Evolutionary conservation across 2,329 filamentous ascomycete genomes (phyloP).

Genomic region (Aureobasidium leucospermi): DNA sequence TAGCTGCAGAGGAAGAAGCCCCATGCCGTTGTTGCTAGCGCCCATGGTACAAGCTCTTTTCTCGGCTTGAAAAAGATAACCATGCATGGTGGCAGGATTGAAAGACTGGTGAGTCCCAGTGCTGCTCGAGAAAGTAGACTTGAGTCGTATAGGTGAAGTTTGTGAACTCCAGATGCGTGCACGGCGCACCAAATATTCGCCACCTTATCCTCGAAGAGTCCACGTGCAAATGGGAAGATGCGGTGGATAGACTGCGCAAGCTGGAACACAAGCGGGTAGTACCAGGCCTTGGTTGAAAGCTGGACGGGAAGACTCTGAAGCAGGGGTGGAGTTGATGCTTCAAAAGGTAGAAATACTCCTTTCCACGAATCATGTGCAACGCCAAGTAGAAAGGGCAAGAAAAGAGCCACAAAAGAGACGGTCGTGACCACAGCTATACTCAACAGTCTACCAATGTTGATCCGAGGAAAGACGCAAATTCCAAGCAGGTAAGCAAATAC

Average conservation of each 20-base stretch:
- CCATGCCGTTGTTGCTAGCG: constrained; percentile 81
- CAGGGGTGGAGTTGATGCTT: constrained; percentile 41
- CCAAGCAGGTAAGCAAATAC: constrained; percentile 90
- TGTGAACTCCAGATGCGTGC: constrained; percentile 68
- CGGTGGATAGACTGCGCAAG: constrained; percentile 77
- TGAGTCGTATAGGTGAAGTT: constrained; percentile 68
- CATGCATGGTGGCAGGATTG: constrained; percentile 71
- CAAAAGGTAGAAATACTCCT: constrained; percentile 53
- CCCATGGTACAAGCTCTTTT: constrained; percentile 69
- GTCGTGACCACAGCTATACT: constrained; percentile 68
- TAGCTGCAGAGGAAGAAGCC: constrained; percentile 97
- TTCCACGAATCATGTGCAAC: constrained; percentile 61
- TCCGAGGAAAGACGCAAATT: constrained; percentile 67
- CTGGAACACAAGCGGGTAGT: constrained; percentile 72
- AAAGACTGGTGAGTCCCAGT: constrained; percentile 63
- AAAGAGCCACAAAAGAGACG: constrained; percentile 64
- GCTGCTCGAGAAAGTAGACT: constrained; percentile 69
- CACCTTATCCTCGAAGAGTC: constrained; percentile 96
- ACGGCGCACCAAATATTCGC: constrained; percentile 96
- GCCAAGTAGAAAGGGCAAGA: constrained; percentile 68
- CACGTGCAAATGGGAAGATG: constrained; percentile 93
- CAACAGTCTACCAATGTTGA: constrained; percentile 62
- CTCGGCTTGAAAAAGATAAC: constrained; percentile 73
- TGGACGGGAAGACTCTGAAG: constrained; percentile 55
- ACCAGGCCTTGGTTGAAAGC: constrained; percentile 55